A percentile compares a stretch with the other conserved stretches of the same genome.
phyloP scores from a whole-genome alignment of 768 basidiomycete species.

The Lactarius pseudohatsudake region DNA sequence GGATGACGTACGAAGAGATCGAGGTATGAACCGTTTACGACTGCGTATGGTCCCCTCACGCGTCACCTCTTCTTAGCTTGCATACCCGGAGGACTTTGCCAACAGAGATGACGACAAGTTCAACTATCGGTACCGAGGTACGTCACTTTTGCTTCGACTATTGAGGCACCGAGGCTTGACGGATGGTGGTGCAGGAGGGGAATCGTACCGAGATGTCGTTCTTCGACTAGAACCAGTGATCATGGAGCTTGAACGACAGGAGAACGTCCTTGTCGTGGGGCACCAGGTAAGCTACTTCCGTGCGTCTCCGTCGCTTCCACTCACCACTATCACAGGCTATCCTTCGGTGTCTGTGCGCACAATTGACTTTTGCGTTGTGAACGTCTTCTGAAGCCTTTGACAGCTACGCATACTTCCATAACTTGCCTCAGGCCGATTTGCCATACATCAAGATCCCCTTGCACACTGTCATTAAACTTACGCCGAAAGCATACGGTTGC shows the following conservation, averaged over 20 bases:
- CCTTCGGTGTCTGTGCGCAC: conserved; percentile 68
- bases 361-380: neutral
- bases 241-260: conserved; percentile 98
- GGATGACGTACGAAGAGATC: conserved; percentile 99
- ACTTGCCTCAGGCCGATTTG: conserved; percentile 86
- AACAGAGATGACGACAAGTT: conserved; percentile 99
- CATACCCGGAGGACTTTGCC: conserved; percentile 97
- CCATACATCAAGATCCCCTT: conserved; percentile 98
- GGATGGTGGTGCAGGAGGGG: conserved; percentile 54
- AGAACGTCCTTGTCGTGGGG: conserved; percentile 94
- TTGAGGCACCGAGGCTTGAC: neutral
- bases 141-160: conserved; percentile 6
- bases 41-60: neutral
- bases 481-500: conserved; percentile 97
- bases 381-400: conserved; percentile 1
- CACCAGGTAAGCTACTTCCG: conserved; percentile 63
- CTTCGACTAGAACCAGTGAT: conserved; percentile 95
- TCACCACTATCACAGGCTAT: conserved; percentile 53
- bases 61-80: conserved; percentile 50
- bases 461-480: conserved; percentile 97
- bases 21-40: conserved; percentile 53
- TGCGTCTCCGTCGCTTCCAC: neutral
- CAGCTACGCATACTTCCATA: conserved; percentile 96
- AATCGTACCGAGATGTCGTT: conserved; percentile 97
- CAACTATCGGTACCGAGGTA: conserved; percentile 93